Evolutionary conservation across 2,329 filamentous ascomycete genomes (phyloP).

Genomic region (Claviceps capensis): DNA sequence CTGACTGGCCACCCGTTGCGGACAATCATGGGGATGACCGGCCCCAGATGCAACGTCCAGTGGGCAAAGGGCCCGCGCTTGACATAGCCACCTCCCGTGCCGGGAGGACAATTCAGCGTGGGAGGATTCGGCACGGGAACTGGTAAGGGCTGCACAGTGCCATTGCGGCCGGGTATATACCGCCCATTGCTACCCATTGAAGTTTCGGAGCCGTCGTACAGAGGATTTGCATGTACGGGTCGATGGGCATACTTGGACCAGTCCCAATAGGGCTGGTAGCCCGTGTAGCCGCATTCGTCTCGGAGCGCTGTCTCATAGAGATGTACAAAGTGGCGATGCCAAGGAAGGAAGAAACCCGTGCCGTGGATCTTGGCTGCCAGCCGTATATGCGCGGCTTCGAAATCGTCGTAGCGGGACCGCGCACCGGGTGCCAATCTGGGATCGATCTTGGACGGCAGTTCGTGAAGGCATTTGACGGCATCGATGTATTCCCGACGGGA

Average conservation of each 20-base stretch:
- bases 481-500: not conserved
- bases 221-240: not conserved
- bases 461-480: slow-evolving; percentile 7
- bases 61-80: not conserved
- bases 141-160: not conserved
- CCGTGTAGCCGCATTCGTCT: slow-evolving; percentile 27
- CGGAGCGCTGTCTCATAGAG: slow-evolving; percentile 24
- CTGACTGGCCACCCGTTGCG: not conserved
- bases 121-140: not conserved
- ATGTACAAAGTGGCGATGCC: slow-evolving; percentile 28
- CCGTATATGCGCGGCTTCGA: slow-evolving; percentile 3
- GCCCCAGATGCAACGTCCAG: slow-evolving; percentile 1
- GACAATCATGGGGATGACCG: not conserved
- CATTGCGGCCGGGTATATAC: not conserved
- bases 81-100: slow-evolving; percentile 5
- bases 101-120: not conserved
- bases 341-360: slow-evolving; percentile 11
- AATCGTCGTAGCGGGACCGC: slow-evolving; percentile 5
- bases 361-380: not conserved
- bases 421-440: not conserved
- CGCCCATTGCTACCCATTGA: slow-evolving; percentile 3
- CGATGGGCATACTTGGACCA: not conserved
- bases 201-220: slow-evolving; percentile 3
- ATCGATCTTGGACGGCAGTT: not conserved
- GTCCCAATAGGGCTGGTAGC: slow-evolving; percentile 6